Evolutionary conservation across 2,329 filamentous ascomycete species (phyloP).

Genomic region (Seiridium cupressi): DNA sequence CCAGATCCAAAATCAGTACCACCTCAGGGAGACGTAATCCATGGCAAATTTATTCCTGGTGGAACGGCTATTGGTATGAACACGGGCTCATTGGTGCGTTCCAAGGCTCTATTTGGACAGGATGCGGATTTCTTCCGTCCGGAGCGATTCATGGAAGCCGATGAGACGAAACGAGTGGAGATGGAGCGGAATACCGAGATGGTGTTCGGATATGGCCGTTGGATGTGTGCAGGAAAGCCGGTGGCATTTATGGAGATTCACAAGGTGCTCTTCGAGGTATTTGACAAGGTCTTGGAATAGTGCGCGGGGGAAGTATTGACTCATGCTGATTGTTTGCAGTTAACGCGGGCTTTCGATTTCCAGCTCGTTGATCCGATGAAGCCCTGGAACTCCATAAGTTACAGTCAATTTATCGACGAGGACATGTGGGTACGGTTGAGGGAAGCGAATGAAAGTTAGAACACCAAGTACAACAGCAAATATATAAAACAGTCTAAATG

Average conservation of each 20-base stretch:
- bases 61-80: conserved; percentile 32
- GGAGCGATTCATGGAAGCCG: conserved; percentile 37
- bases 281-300: conserved; percentile 1
- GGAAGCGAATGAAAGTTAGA: too few relatives aligned
- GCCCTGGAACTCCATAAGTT: conserved; percentile 19
- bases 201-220: conserved; percentile 35
- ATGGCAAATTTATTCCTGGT: conserved; percentile 30
- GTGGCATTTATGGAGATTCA: conserved; percentile 38
- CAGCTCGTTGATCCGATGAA: conserved; percentile 19
- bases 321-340: neutral
- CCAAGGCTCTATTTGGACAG: conserved; percentile 24
- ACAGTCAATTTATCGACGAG: conserved; percentile 25
- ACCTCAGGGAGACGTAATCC: conserved; percentile 24
- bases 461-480: too few relatives aligned
- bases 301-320: neutral
- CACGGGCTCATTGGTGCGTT: conserved; percentile 27
- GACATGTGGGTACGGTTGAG: conserved; percentile 23
- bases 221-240: conserved; percentile 35
- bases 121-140: conserved; percentile 37
- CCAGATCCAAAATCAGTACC: conserved; percentile 21
- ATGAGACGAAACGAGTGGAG: conserved; percentile 20
- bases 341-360: conserved; percentile 20
- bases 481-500: neutral
- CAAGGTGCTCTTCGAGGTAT: conserved; percentile 38
- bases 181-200: conserved; percentile 31